Evolutionary conservation across 495 filamentous ascomycete genomes (phyloP).

Genomic region (Aspergillus steynii): DNA sequence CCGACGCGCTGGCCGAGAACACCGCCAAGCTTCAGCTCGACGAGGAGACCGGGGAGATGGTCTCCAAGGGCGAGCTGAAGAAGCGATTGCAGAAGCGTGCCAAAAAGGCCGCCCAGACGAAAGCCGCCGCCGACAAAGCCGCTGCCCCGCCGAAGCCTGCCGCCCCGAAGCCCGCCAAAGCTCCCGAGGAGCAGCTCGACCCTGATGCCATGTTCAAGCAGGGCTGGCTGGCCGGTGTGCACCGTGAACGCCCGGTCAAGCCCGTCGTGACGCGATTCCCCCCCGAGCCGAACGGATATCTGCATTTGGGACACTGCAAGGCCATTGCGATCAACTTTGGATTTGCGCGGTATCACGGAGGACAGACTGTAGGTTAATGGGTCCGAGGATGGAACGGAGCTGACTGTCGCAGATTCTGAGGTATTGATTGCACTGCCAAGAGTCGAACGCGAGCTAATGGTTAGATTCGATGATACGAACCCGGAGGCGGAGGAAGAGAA

Average conservation of each 20-base stretch:
- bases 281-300: constrained; percentile 75
- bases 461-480: constrained; percentile 81
- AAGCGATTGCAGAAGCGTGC: constrained; percentile 64
- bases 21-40: constrained; percentile 62
- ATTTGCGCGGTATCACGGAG: constrained; percentile 83
- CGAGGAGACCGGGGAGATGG: constrained; percentile 66
- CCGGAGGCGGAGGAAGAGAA: constrained; percentile 79
- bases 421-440: not conserved
- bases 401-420: constrained; percentile 11
- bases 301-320: constrained; percentile 92
- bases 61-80: constrained; percentile 66
- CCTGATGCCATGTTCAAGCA: constrained; percentile 78
- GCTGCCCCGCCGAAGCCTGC: constrained; percentile 28
- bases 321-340: constrained; percentile 98
- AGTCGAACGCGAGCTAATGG: constrained; percentile 47
- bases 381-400: not conserved
- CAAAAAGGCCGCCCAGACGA: constrained; percentile 50
- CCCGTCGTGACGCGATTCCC: constrained; percentile 81
- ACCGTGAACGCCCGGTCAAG: constrained; percentile 68
- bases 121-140: constrained; percentile 35
- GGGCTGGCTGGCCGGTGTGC: constrained; percentile 80
- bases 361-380: constrained; percentile 33
- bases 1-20: constrained; percentile 53
- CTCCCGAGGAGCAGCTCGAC: constrained; percentile 51
- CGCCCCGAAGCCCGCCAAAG: constrained; percentile 40